Conservation (phyloP, 257 asterid species). For the Nicotiana obtusifolia region DNA sequence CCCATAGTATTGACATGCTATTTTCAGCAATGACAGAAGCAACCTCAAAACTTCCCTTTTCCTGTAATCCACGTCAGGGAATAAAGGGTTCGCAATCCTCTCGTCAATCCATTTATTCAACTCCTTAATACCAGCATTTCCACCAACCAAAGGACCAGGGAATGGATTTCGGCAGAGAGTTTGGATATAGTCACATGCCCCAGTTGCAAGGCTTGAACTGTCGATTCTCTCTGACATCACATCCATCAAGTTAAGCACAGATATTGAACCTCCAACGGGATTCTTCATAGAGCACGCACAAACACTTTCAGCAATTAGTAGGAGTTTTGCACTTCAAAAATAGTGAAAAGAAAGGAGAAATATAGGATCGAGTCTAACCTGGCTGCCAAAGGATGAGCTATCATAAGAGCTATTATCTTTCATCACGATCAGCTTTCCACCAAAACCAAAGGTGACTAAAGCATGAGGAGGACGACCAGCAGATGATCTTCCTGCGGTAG, state of each 20-base stretch:
- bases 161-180: slow-evolving; percentile 58
- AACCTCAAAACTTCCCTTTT: slow-evolving; percentile 62
- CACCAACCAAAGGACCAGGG: slow-evolving; percentile 95
- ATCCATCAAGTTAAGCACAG: slow-evolving; percentile 73
- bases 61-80: slow-evolving; percentile 43
- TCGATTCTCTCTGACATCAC: slow-evolving; percentile 40
- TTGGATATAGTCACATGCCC: slow-evolving; percentile 48
- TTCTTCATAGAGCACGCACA: slow-evolving; percentile 43
- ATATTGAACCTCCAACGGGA: slow-evolving; percentile 53
- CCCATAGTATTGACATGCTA: slow-evolving; percentile 81
- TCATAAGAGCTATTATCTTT: slow-evolving; percentile 45
- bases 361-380: slow-evolving; percentile 49
- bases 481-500: slow-evolving; percentile 66
- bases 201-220: slow-evolving; percentile 37
- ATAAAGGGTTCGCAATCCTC: slow-evolving; percentile 46
- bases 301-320: slow-evolving; percentile 18
- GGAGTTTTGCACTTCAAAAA: neutral
- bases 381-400: slow-evolving; percentile 50
- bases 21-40: slow-evolving; percentile 74
- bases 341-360: slow-evolving; percentile 9
- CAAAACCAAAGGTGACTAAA: slow-evolving; percentile 87
- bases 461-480: slow-evolving; percentile 97
- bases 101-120: slow-evolving; percentile 92
- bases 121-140: slow-evolving; percentile 66
- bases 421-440: slow-evolving; percentile 86